Evolutionary conservation across 805 yeast genomes (phyloP), one percentile per base, ranked within the genome.

Genomic region (Cyberlindnera subsufficiens): DNA sequence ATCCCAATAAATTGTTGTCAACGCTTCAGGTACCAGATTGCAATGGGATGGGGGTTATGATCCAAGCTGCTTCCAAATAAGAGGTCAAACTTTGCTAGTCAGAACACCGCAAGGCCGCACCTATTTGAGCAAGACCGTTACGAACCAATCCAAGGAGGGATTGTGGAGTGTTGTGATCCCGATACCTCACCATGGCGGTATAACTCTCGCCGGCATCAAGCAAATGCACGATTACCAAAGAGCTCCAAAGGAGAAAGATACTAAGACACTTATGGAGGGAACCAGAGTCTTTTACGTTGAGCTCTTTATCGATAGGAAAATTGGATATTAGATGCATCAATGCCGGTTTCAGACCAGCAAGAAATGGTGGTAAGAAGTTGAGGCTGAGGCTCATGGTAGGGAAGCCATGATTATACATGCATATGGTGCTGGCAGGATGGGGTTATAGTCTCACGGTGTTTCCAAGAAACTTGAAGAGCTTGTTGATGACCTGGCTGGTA

Each of bases 361-460:
- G 87, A 55, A 54, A 64, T 11, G 77, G 74, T 5, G 88, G 88
- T 0, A 61, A 8, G 60, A 77, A 34, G 59, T 78, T 6, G 72
- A 71, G 22, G 16, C 53, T 8, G 69, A 64, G 42, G 44, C 44
- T 10, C 39, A 52, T 13, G 16, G 22, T 14, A 30, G 53, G 16
- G 52, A 46, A 9, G 51, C 50, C 25, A 44, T 43, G 1, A 56
- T 81, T 9, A 65, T 84, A 9, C 77, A 82, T 51, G 81, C 79
- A 22, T 84, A 85, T 57, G 93, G 93, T 6, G 78, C 82, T 35
- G 93, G 82, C 13, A 90, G 90, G 0, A 69, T 76, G n/a, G 69
- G 91, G 91, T 1, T 80, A 72, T 52, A 90, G 43, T 75, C 83
- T 1, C 75, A 78, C 55, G 91, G 91, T 14, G 74, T 78, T 17